phyloP scores from a whole-genome alignment of 2,329 filamentous ascomycete species.

The Fragosphaeria purpurea region DNA sequence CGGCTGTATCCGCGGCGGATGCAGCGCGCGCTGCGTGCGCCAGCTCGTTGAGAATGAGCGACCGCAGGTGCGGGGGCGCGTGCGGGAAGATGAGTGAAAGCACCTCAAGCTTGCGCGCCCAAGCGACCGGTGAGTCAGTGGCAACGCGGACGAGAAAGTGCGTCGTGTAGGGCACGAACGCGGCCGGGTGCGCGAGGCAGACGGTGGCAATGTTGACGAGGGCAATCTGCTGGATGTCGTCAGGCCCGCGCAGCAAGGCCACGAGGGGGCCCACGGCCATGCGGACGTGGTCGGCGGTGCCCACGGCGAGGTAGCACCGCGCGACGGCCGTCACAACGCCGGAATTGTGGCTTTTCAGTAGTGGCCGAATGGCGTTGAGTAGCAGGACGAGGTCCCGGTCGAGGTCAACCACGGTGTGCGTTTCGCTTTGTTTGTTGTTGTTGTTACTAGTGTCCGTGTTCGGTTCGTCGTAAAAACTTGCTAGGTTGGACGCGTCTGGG shows the following conservation, averaged over 20 bases:
- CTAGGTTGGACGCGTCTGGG: conserved; percentile 24
- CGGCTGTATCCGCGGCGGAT: too few species aligned
- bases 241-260: conserved; percentile 71
- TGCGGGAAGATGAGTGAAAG: conserved; percentile 86
- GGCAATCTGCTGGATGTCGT: conserved; percentile 81
- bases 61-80: conserved; percentile 64
- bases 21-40: conserved; percentile 70
- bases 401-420: conserved; percentile 48
- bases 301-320: conserved; percentile 75
- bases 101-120: conserved; percentile 85
- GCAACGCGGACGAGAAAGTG: conserved; percentile 81
- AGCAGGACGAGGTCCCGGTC: conserved; percentile 78
- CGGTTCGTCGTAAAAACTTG: conserved; percentile 75
- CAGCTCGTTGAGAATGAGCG: conserved; percentile 80
- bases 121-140: conserved; percentile 70
- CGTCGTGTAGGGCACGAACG: conserved; percentile 80
- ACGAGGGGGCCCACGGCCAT: conserved; percentile 73
- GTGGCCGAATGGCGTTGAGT: conserved; percentile 67
- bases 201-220: conserved; percentile 95
- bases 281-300: conserved; percentile 65
- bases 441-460: not conserved
- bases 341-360: conserved; percentile 86
- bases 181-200: conserved; percentile 60
- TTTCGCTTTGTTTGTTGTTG: conserved; percentile 14
- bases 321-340: conserved; percentile 84